A percentile compares a stretch with the other conserved stretches of the same genome.
phyloP scores from a whole-genome alignment of 202 grass and related monocot species.

The Miscanthus sacchariflorus region DNA sequence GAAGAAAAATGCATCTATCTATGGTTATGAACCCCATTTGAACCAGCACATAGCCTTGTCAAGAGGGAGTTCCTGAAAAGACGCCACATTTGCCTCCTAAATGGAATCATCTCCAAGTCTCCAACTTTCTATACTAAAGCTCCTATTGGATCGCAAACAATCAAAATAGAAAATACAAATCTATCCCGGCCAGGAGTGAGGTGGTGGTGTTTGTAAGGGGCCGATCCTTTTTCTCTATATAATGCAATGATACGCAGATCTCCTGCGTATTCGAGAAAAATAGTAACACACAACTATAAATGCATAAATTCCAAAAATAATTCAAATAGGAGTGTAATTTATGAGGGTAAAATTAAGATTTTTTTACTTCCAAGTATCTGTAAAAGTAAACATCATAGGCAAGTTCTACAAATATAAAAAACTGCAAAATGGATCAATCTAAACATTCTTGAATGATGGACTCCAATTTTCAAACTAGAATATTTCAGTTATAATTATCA shows the following conservation, averaged over 20 bases:
- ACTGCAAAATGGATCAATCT: background rate
- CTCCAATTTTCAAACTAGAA: background rate
- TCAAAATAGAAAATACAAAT: background rate
- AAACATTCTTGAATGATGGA: background rate
- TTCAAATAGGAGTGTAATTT: background rate
- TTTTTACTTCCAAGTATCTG: background rate
- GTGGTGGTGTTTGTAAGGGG: too few relatives aligned
- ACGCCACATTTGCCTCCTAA: slow-evolving; percentile 22
- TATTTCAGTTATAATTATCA: background rate
- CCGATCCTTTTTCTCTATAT: too few relatives aligned
- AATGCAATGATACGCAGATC: too few relatives aligned
- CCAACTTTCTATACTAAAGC: slow-evolving; percentile 16
- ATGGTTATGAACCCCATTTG: slow-evolving; percentile 23
- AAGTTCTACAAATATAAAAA: background rate
- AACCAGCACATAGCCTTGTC: slow-evolving; percentile 28
- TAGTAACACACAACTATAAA: background rate
- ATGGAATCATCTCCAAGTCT: slow-evolving; percentile 33
- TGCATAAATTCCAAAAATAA: slow-evolving; percentile 17
- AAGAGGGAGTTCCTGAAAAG: background rate
- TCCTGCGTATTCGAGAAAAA: too few relatives aligned
- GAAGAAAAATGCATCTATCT: slow-evolving; percentile 26
- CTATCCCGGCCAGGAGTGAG: too few relatives aligned
- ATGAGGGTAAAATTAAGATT: background rate
- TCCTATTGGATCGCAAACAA: background rate
- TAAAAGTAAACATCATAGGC: background rate